Evolutionary conservation across 106 monocot genomes (phyloP), one percentile per base, ranked within the genome.

Genomic region (Acorus gramineus): DNA sequence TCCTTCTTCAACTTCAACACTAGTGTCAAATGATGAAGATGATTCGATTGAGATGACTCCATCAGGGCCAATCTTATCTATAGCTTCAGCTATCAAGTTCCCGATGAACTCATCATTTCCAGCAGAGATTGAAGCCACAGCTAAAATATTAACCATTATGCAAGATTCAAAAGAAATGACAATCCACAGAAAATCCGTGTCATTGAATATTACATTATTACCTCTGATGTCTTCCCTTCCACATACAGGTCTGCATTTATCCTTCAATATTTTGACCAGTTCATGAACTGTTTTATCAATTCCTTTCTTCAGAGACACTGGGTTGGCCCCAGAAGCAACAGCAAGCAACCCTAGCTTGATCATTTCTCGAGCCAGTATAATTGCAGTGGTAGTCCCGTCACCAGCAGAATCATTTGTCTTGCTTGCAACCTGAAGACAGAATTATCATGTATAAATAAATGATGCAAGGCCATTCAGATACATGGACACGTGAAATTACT

Each of bases 381-480:
- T 81, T 61, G 91, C 92, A 52, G 98, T 92, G 4, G 88, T 89
- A 8, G 98, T 99, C 11, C 92, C 98, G 75, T 99, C 98, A 60
- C 98, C 98, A 10, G 77, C 92, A 11, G 79, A 70, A 49, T 84
- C 89, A 82, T 99, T 99, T 60, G 92, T 99, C 76, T 84, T 89
- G 59, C 53, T 71, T 54, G 98, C 98, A 43, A 99, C 92, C 98
- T 99, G 68, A 28, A 28, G 28, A 28, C 28, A 28, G 28, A 28
- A 28, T 28, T 56, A 44, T 63, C 71, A 63, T 73, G 13, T 52
- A 28, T 28, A 28, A 28, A 28, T 28, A 28, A 28, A 55, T 60
- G 63, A 70, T 55, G 55, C 13, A 54, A 28, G 28, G 28, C 28
- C 28, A 28, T 28, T 28, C 28, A 28, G 28, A 28, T 28, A 28